Evolutionary conservation across 2,329 filamentous ascomycete species (phyloP).

Genomic region (Sodiomyces alkalinus): DNA sequence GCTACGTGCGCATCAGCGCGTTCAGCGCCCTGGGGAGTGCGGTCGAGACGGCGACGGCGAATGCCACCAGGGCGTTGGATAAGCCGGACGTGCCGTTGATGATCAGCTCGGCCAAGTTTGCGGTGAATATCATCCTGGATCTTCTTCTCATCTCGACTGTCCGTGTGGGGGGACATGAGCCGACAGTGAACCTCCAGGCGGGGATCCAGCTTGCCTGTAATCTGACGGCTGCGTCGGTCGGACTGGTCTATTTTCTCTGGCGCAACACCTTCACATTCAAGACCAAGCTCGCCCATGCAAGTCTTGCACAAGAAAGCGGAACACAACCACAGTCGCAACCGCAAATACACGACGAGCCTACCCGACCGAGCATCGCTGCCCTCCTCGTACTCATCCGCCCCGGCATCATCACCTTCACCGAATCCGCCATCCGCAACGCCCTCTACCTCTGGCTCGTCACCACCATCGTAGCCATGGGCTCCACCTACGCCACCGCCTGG

Average conservation of each 20-base stretch:
- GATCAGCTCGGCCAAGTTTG: constrained; percentile 48
- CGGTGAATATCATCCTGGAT: constrained; percentile 52
- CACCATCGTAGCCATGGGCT: constrained; percentile 46
- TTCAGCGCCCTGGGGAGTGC: constrained; percentile 51
- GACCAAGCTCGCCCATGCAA: constrained; percentile 7
- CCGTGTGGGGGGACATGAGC: constrained; percentile 36
- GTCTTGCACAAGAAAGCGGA: too few species aligned
- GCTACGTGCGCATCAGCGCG: constrained; percentile 48
- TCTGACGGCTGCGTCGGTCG: constrained; percentile 35
- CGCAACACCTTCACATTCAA: too few species aligned
- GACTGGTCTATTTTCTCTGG: constrained; percentile 44
- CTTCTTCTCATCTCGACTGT: constrained; percentile 51
- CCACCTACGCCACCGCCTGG: constrained; percentile 56
- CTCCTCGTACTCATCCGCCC: constrained; percentile 39
- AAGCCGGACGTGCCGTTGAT: constrained; percentile 53
- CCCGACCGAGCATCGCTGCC: constrained; percentile 22
- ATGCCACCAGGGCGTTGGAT: constrained; percentile 49
- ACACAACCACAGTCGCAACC: too few species aligned
- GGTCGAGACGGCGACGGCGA: constrained; percentile 48
- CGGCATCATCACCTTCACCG: constrained; percentile 41
- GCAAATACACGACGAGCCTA: too few species aligned
- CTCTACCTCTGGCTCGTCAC: constrained; percentile 57
- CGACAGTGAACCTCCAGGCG: constrained; percentile 50
- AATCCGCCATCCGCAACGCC: constrained; percentile 52
- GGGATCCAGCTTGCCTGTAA: constrained; percentile 47